Percentiles rank a stretch among this genome's conserved stretches.
Evolutionary conservation across 31 red algal genomes (phyloP).

Genomic region (Endocladia muricata): DNA sequence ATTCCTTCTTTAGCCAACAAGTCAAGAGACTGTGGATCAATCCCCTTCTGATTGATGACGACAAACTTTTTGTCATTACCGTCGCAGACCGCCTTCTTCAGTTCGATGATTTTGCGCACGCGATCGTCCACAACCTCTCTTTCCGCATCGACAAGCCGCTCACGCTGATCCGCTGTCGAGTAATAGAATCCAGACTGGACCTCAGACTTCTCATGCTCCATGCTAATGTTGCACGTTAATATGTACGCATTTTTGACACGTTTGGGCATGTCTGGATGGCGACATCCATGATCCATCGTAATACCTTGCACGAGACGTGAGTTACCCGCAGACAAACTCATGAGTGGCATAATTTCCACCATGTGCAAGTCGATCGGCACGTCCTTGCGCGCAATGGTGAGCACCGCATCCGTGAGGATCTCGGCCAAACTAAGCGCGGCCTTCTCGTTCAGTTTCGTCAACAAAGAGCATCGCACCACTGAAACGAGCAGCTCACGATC

Average conservation of each 20-base stretch:
- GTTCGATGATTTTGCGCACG: conserved; percentile 78
- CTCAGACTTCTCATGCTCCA: conserved; percentile 96
- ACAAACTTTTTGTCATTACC: conserved; percentile 85
- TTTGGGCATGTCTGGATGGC: conserved; percentile 99
- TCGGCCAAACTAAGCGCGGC: conserved; percentile 71
- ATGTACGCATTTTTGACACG: conserved; percentile 88
- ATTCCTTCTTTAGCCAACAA: conserved; percentile 90
- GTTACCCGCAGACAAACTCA: conserved; percentile 51
- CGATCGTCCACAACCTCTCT: conserved; percentile 70
- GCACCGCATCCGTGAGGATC: conserved; percentile 84
- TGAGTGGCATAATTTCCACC: conserved; percentile 94
- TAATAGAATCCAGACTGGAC: conserved; percentile 92
- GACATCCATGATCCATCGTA: conserved; percentile 90
- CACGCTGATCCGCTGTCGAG: conserved; percentile 79
- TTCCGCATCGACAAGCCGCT: conserved; percentile 83
- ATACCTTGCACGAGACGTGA: conserved; percentile 85
- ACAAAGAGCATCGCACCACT: conserved; percentile 72
- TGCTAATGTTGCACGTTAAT: conserved; percentile 92
- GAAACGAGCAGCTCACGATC: conserved; percentile 86
- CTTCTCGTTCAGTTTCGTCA: conserved; percentile 72
- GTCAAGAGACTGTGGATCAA: conserved; percentile 86
- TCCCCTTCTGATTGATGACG: conserved; percentile 96
- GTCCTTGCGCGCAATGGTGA: conserved; percentile 61
- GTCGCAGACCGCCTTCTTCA: conserved; percentile 89
- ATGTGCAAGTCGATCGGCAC: conserved; percentile 92